A percentile compares a stretch with the other conserved stretches of the same genome.
Evolutionary conservation across 1,284 basidiomycete species (phyloP).

Genomic region (Ustilago crameri): DNA sequence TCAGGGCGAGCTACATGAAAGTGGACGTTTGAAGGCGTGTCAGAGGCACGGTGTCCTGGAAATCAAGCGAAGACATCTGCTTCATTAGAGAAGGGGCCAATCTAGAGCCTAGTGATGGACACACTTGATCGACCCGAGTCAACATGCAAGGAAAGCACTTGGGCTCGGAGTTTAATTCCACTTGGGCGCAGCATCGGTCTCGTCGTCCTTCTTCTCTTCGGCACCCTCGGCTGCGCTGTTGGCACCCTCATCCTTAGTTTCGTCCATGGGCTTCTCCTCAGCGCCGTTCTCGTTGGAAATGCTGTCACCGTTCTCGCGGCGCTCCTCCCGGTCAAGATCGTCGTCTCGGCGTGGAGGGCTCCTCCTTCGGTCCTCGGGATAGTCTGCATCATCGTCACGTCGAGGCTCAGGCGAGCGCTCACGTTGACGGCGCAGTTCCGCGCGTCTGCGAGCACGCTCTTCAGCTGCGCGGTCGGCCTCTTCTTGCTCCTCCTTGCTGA

Average conservation of each 20-base stretch:
- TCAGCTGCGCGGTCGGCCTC: constrained; percentile 51
- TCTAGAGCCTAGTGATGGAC: neutral
- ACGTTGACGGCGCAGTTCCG: constrained; percentile 36
- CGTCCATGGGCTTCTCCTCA: constrained; percentile 16
- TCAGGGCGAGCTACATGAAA: too few species aligned
- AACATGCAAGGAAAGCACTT: too few species aligned
- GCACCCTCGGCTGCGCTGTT: constrained; percentile 6
- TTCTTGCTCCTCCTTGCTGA: constrained; percentile 42
- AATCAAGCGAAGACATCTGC: too few species aligned
- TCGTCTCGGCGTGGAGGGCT: constrained; percentile 30
- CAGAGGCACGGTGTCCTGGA: too few species aligned
- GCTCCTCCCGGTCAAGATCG: constrained; percentile 31
- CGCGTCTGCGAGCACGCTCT: constrained; percentile 45
- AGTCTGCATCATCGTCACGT: constrained; percentile 37
- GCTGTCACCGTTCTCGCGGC: constrained; percentile 30
- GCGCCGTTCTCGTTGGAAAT: neutral
- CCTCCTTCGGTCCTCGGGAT: constrained; percentile 34
- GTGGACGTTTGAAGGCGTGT: too few species aligned
- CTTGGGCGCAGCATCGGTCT: constrained; percentile 7
- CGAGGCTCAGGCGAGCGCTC: constrained; percentile 43
- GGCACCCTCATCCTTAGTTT: constrained; percentile 20
- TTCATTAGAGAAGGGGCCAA: neutral
- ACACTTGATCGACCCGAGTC: too few species aligned
- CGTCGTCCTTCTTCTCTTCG: constrained; percentile 17
- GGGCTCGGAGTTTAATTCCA: constrained; percentile 18